Evolutionary conservation across 805 yeast species (phyloP), one percentile per base, ranked within the genome.

Genomic region (Zygosaccharomyces bisporus): DNA sequence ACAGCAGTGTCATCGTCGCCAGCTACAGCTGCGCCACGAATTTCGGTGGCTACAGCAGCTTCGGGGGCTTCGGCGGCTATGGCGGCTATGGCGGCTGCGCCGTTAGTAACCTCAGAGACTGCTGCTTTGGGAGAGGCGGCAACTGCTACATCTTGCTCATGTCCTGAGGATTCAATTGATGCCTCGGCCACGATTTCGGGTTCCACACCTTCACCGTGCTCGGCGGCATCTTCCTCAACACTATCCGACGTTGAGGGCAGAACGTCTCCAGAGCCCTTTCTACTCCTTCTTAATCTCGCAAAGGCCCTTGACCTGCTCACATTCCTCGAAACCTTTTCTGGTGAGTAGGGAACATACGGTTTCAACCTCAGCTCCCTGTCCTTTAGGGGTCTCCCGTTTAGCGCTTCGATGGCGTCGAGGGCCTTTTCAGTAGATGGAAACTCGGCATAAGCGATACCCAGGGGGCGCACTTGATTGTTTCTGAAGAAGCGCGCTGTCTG

Each of bases 381-480:
- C 44, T 70, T 65, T 41, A 83, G 69, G 34, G 73, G 75, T 54
- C 71, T 71, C 37, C 88, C 91, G 56, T 85, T 74, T 59, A 83
- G 75, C 45, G 74, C 73, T 18, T 72, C 77, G 50, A 87, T 74
- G 3, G 89, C 95, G 55, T 68, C 61, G 56, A 69, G 66, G 41
- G 90, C 95, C 31, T 73, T 72, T 42, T 78, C 88, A 47, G 73
- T 75, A 42, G 71, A 73, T 55, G 74, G 82, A 60, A 82, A 91
- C 55, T 88, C 93, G 46, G 88, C 84, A 66, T 86, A 90, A 10
- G 95, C 97, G 56, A 78, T 74, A 3, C 93, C 91, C 51, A 78
- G 63, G 2, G 80, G 76, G 49, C 63, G 70, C 37, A 69, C 72
- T 39, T 66, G 68, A 31, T 56, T 58, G 5, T 56, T 56, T 34